These are phyloP conservation scores for Microcera coccophila DNA, from an alignment of 2,329 filamentous ascomycete genomes.

Conservation along the genomic window DNA sequence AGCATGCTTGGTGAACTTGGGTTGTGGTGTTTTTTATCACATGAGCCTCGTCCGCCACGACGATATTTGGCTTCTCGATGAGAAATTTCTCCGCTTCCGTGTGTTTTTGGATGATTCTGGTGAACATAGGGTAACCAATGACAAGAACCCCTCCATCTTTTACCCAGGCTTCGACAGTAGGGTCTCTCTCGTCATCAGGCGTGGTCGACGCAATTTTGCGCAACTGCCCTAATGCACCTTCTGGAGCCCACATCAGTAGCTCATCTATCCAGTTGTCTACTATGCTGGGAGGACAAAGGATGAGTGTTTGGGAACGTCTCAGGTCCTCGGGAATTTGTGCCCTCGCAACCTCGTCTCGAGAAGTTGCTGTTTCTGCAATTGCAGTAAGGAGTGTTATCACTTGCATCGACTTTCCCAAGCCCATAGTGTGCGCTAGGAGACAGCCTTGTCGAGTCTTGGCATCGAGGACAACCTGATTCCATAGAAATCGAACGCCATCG, in stretches of 20 bases:
- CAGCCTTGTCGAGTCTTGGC: conserved; percentile 63
- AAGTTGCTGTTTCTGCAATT: conserved; percentile 62
- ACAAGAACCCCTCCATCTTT: conserved; percentile 67
- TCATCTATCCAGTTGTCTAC: conserved; percentile 84
- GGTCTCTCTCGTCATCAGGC: conserved; percentile 36
- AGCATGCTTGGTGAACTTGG: conserved; percentile 50
- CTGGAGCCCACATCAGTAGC: conserved; percentile 64
- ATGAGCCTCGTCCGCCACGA: conserved; percentile 85
- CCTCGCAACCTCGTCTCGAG: conserved; percentile 51
- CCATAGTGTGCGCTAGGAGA: conserved; percentile 85
- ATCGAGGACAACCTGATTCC: conserved; percentile 72
- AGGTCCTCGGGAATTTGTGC: conserved; percentile 67
- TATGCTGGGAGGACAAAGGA: conserved; percentile 72
- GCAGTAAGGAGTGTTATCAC: conserved; percentile 78
- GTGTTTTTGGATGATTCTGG: conserved; percentile 30
- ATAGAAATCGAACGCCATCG: conserved; percentile 79
- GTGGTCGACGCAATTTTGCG: conserved; percentile 50
- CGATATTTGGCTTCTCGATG: conserved; percentile 60
- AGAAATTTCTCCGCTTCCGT: conserved; percentile 46
- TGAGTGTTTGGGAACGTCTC: conserved; percentile 58
- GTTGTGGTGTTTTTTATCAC: conserved; percentile 63
- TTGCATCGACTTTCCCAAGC: conserved; percentile 89
- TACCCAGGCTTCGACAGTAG: conserved; percentile 56
- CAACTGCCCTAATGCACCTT: conserved; percentile 51
- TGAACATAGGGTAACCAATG: conserved; percentile 69